Percentiles rank a stretch among this genome's conserved stretches.
Evolutionary conservation across 257 asterid species (phyloP).

Genomic region (Solanum chaucha): DNA sequence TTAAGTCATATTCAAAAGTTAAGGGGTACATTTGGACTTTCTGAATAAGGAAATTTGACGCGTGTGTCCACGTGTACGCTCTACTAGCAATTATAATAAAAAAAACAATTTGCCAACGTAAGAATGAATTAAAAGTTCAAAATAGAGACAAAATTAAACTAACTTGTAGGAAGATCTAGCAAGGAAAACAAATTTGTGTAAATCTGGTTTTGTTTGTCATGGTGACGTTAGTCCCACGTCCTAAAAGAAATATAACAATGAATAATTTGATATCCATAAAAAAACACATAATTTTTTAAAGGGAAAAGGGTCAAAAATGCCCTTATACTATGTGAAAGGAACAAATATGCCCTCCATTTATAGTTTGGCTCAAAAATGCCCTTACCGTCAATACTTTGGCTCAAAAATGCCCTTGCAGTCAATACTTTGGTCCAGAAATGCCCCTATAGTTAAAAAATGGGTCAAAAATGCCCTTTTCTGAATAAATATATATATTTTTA

Average conservation of each 20-base stretch:
- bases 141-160: background rate
- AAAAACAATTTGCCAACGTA: background rate
- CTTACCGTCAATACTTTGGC: too few species aligned
- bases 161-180: background rate
- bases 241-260: background rate
- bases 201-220: background rate
- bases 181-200: background rate
- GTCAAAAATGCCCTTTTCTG: too few species aligned
- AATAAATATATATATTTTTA: too few species aligned
- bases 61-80: background rate
- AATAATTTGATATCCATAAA: background rate
- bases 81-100: background rate
- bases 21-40: background rate
- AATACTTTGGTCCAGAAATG: too few species aligned
- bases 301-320: too few species aligned
- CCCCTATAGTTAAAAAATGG: too few species aligned
- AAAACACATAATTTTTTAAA: background rate
- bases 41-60: fast-evolving
- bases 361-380: too few species aligned
- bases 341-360: too few species aligned
- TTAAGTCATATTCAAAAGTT: background rate
- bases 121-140: background rate
- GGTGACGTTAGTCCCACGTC: background rate
- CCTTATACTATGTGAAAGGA: too few species aligned
- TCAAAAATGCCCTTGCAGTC: too few species aligned